phyloP scores from a whole-genome alignment of 2,329 filamentous ascomycete genomes.

The Fusarium poae region DNA sequence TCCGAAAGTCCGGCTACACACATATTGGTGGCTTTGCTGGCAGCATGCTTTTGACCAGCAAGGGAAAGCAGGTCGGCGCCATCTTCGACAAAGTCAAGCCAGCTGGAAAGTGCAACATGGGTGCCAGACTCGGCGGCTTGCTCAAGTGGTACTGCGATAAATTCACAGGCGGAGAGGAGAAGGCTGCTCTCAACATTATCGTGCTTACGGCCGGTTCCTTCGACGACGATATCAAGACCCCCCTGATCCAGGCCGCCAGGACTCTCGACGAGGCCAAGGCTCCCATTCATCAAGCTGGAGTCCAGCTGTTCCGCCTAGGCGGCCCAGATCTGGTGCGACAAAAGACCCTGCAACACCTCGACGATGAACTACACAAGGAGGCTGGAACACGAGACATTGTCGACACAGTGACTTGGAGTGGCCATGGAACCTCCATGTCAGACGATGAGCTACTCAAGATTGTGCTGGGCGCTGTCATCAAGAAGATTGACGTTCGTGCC shows the following conservation, averaged over 20 bases:
- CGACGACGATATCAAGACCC: conserved; percentile 27
- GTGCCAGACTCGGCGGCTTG: conserved; percentile 14
- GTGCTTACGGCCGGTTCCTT: conserved; percentile 18
- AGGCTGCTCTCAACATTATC: conserved; percentile 22
- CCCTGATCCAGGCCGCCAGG: conserved; percentile 14
- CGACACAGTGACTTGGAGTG: conserved; percentile 30
- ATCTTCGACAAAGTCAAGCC: conserved; percentile 26
- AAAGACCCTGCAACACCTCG: conserved; percentile 21
- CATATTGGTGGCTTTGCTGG: conserved; percentile 21
- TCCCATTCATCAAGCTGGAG: conserved; percentile 24
- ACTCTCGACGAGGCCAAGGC: conserved; percentile 27
- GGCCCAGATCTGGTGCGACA: conserved; percentile 18
- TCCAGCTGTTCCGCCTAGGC: conserved; percentile 15
- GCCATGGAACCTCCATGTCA: conserved; percentile 19
- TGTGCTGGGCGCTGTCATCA: conserved; percentile 18
- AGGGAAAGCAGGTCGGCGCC: conserved; percentile 19
- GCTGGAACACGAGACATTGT: conserved; percentile 24
- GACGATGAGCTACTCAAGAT: conserved; percentile 27
- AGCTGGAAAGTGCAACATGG: conserved; percentile 25
- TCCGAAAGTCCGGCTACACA: conserved; percentile 22
- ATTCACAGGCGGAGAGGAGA: conserved; percentile 20
- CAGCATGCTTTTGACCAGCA: conserved; percentile 22
- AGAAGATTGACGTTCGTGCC: conserved; percentile 24
- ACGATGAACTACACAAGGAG: conserved; percentile 23
- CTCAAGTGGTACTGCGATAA: conserved; percentile 31